A percentile compares a stretch with the other conserved stretches of the same genome.
phyloP scores from a whole-genome alignment of 1,284 basidiomycete genomes.

The Neonothopanus nambi region DNA sequence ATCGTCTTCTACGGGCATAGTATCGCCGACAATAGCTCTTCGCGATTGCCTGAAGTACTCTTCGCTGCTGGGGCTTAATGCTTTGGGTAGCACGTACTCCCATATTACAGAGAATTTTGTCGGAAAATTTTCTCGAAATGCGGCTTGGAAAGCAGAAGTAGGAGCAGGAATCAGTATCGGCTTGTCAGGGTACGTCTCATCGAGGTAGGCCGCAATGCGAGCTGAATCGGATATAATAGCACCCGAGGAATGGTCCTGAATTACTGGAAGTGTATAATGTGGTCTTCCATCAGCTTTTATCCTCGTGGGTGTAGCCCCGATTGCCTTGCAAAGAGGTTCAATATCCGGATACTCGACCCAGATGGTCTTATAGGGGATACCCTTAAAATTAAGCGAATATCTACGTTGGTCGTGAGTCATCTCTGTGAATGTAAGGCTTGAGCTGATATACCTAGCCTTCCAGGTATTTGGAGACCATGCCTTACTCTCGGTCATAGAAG shows the following conservation, averaged over 20 bases:
- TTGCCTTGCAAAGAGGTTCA: conserved; percentile 26
- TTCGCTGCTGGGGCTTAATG: conserved; percentile 32
- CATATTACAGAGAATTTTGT: conserved; percentile 5
- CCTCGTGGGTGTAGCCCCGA: conserved; percentile 31
- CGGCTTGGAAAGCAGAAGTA: conserved; percentile 23
- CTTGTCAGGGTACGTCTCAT: conserved; percentile 32
- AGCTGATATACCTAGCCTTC: conserved; percentile 24
- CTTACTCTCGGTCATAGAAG: conserved; percentile 5
- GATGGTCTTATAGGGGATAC: conserved; percentile 36
- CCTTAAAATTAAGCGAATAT: conserved; percentile 36
- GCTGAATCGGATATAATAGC: conserved; percentile 34
- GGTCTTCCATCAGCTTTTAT: conserved; percentile 26
- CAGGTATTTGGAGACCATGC: conserved; percentile 25
- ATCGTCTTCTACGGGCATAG: conserved; percentile 51
- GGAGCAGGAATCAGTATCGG: conserved; percentile 28
- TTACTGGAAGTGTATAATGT: conserved; percentile 39
- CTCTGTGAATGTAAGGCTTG: background rate
- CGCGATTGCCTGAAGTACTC: conserved; percentile 33
- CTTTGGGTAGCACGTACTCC: conserved; percentile 9
- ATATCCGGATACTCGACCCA: conserved; percentile 43
- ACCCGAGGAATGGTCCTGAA: conserved; percentile 31
- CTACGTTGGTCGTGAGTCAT: background rate
- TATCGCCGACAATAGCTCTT: conserved; percentile 44
- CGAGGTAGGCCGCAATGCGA: conserved; percentile 39
- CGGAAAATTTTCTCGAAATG: conserved; percentile 22